A percentile compares a stretch with the other conserved stretches of the same genome.
Evolutionary conservation across 2,329 filamentous ascomycete genomes (phyloP).

Genomic region (Diaporthe ampelina): DNA sequence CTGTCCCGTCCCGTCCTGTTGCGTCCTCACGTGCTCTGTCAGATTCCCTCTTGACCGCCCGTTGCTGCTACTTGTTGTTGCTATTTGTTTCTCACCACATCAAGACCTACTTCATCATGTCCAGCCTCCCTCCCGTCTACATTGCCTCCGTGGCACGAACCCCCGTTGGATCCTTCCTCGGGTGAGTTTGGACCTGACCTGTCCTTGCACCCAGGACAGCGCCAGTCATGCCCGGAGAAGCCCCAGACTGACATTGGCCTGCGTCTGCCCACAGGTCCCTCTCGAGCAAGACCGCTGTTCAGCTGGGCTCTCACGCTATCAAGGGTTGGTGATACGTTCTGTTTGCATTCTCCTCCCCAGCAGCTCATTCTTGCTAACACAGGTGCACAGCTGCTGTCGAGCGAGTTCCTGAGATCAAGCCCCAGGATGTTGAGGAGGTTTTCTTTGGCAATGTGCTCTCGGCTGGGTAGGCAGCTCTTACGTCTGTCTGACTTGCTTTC

Average conservation of each 20-base stretch:
- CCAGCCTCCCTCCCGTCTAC: slow-evolving; percentile 89
- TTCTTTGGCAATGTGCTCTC: slow-evolving; percentile 99
- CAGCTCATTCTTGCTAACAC: slow-evolving; percentile 38
- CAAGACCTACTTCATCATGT: slow-evolving; percentile 68
- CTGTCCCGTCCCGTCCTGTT: background rate
- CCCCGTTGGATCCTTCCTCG: slow-evolving; percentile 93
- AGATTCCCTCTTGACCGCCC: slow-evolving; percentile 9
- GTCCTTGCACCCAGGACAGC: slow-evolving; percentile 19
- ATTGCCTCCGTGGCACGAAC: slow-evolving; percentile 94
- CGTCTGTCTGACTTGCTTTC: slow-evolving; percentile 20
- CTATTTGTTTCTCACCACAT: slow-evolving; percentile 24
- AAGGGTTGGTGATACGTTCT: slow-evolving; percentile 73
- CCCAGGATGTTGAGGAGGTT: slow-evolving; percentile 93
- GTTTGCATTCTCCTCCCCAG: background rate
- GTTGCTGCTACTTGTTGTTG: background rate
- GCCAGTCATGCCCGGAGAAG: slow-evolving; percentile 9
- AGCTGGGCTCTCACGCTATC: slow-evolving; percentile 92
- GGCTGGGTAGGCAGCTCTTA: slow-evolving; percentile 77
- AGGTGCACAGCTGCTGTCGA: slow-evolving; percentile 77
- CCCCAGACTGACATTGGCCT: slow-evolving; percentile 40
- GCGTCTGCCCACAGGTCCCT: slow-evolving; percentile 74
- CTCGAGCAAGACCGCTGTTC: slow-evolving; percentile 85
- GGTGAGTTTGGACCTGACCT: slow-evolving; percentile 69
- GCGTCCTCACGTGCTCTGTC: background rate
- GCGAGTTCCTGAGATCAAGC: slow-evolving; percentile 87